Evolutionary conservation across 1,284 basidiomycete species (phyloP), one percentile per base, ranked within the genome.

Genomic region (Sutorius eximius): DNA sequence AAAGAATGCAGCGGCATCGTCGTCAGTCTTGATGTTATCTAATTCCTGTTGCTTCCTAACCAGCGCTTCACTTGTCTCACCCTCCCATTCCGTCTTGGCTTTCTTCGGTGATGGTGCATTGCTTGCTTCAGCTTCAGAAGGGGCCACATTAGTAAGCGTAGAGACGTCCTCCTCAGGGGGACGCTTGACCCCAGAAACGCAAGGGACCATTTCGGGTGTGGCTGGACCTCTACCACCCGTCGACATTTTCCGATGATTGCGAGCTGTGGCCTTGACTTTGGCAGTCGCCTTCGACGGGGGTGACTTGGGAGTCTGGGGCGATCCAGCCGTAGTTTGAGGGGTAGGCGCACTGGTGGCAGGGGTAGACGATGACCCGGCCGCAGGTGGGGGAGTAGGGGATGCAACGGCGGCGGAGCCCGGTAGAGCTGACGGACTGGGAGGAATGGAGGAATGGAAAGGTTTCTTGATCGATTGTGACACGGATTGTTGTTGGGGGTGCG

Each of bases 71-170:
- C 73, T 83, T 10, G 77, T 71, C 38, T 79, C 74, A 16, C 80
- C 80, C 45, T 86, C 85, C 82, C 83, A 87, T 51, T 90, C 86
- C 13, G 77, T 81, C 75, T 85, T 89, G 40, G 71, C 64, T 49
- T 85, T 82, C 72, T 91, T 91, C 18, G 86, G 82, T 5, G 87
- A 83, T 3, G 85, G 85, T 10, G 82, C 82, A 51, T 81, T 80
- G 55, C 76, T 75, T 8, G 73, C 69, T 18, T 74, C 72, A 18
- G 75, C 71, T 29, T 75, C 72, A 37, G 71, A 65, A 37, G 68
- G 65, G 1, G 69, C 61, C 7, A 62, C 59, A 33, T 57, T 59
- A 10, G 63, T 57, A 30, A 68, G 61, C 9, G 64, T 55, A 36
- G 67, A 51, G 1, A 67, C 52, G 10, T 84, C 85, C 16, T 89